Evolutionary conservation across 176 grass and related monocot species (phyloP).

Genomic region (Poa pratensis): DNA sequence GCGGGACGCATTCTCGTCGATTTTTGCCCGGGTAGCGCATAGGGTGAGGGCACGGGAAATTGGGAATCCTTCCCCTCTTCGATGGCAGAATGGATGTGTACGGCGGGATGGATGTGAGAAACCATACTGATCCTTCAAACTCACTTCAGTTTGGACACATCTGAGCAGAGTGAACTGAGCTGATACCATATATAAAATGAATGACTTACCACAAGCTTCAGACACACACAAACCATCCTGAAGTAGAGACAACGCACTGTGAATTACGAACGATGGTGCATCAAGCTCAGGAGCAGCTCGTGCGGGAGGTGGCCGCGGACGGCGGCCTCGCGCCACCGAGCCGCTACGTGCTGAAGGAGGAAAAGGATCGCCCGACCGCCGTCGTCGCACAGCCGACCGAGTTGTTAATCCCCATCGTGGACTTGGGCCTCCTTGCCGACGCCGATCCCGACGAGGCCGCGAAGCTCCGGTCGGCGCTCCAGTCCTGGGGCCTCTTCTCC

Average conservation of each 20-base stretch:
- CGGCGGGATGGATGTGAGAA: too few species aligned
- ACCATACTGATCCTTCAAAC: too few species aligned
- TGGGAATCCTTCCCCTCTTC: too few species aligned
- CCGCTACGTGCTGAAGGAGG: conserved; percentile 49
- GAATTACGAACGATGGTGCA: conserved; percentile 42
- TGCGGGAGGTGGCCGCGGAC: conserved; percentile 44
- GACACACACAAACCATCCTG: not conserved
- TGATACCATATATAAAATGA: not conserved
- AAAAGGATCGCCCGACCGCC: conserved; percentile 19
- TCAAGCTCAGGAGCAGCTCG: conserved; percentile 42
- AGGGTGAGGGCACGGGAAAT: too few species aligned
- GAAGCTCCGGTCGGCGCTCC: conserved; percentile 52
- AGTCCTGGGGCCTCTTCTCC: conserved; percentile 63
- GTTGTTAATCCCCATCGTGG: conserved; percentile 46
- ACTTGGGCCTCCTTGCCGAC: conserved; percentile 43
- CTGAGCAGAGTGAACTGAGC: not conserved
- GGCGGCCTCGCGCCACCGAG: conserved; percentile 35
- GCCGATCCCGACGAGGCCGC: conserved; percentile 47
- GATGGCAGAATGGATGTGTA: too few species aligned
- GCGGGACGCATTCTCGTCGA: too few species aligned
- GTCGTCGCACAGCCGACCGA: not conserved
- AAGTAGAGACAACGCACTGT: not conserved
- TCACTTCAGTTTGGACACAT: too few species aligned
- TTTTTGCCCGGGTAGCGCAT: too few species aligned
- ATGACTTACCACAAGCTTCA: not conserved